Evolutionary conservation across 2,329 filamentous ascomycete species (phyloP).

Genomic region (Torrubiellomyces zombiae): DNA sequence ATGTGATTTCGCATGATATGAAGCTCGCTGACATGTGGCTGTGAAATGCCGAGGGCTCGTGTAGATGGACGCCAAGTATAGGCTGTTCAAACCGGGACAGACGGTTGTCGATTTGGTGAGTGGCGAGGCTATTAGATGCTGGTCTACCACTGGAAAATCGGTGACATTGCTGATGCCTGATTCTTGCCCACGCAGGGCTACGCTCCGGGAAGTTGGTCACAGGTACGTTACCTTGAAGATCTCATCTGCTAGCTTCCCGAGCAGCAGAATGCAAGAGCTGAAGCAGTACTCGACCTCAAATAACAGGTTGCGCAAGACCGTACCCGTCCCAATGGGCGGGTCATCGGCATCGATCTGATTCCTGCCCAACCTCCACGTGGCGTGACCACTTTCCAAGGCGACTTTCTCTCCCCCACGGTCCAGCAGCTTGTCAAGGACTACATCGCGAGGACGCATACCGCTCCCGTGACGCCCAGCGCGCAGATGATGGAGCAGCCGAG

Average conservation of each 20-base stretch:
- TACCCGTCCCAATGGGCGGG: slow-evolving; percentile 58
- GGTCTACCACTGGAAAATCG: not conserved
- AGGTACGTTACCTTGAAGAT: slow-evolving; percentile 24
- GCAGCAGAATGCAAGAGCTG: no score
- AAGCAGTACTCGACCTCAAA: no score
- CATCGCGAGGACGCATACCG: slow-evolving; percentile 46
- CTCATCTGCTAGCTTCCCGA: no score
- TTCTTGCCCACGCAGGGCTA: slow-evolving; percentile 56
- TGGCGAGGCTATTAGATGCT: slow-evolving; percentile 1
- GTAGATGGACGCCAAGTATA: slow-evolving; percentile 69
- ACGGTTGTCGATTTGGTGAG: slow-evolving; percentile 78
- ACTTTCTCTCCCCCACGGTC: slow-evolving; percentile 67
- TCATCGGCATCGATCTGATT: slow-evolving; percentile 87
- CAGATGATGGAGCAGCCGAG: slow-evolving; percentile 28
- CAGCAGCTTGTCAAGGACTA: slow-evolving; percentile 63
- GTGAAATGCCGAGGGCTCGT: slow-evolving; percentile 2
- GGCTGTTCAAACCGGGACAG: slow-evolving; percentile 61
- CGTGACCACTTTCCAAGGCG: slow-evolving; percentile 87
- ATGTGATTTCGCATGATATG: no score
- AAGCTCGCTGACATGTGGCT: not conserved
- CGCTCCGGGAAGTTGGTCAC: slow-evolving; percentile 58
- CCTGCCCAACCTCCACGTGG: slow-evolving; percentile 81
- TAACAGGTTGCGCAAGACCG: slow-evolving; percentile 61
- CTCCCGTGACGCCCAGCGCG: slow-evolving; percentile 11
- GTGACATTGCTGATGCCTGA: no score